Evolutionary conservation across 2,329 filamentous ascomycete species (phyloP).

Genomic region (Teratosphaeria nubilosa): DNA sequence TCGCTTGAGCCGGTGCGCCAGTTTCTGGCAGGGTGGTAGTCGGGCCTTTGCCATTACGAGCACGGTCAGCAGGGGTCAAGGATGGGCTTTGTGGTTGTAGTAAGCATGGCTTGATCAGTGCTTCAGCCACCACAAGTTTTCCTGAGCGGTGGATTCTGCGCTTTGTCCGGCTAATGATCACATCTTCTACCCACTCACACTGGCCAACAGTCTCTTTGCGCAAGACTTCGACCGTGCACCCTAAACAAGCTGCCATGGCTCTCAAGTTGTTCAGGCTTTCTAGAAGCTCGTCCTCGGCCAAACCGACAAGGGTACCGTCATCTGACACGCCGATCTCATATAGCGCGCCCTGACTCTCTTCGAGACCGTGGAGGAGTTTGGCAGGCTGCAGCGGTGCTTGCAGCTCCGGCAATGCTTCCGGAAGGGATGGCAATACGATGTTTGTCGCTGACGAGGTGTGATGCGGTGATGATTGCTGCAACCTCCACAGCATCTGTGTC

Average conservation of each 20-base stretch:
- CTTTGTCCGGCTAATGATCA: slow-evolving; percentile 9
- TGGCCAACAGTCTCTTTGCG: slow-evolving; percentile 76
- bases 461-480: slow-evolving; percentile 90
- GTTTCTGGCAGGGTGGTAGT: not conserved
- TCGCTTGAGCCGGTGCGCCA: slow-evolving; percentile 19
- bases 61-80: not conserved
- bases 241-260: slow-evolving; percentile 85
- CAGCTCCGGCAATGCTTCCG: slow-evolving; percentile 54
- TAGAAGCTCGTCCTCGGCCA: slow-evolving; percentile 82
- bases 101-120: slow-evolving; percentile 65
- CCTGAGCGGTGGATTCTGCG: slow-evolving; percentile 31
- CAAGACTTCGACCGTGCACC: slow-evolving; percentile 72
- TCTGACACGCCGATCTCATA: slow-evolving; percentile 97
- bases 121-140: slow-evolving; percentile 80
- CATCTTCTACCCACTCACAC: slow-evolving; percentile 59
- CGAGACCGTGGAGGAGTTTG: slow-evolving; percentile 60
- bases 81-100: slow-evolving; percentile 15
- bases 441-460: slow-evolving; percentile 71
- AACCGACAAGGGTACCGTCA: slow-evolving; percentile 79
- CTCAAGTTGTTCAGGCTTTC: slow-evolving; percentile 78
- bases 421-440: slow-evolving; percentile 63
- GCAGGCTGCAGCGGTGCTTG: slow-evolving; percentile 44
- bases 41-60: slow-evolving; percentile 3
- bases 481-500: slow-evolving; percentile 85
- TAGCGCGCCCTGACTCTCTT: slow-evolving; percentile 84